phyloP scores from a whole-genome alignment of 1,284 basidiomycete genomes.

The Moniliella sp. region DNA sequence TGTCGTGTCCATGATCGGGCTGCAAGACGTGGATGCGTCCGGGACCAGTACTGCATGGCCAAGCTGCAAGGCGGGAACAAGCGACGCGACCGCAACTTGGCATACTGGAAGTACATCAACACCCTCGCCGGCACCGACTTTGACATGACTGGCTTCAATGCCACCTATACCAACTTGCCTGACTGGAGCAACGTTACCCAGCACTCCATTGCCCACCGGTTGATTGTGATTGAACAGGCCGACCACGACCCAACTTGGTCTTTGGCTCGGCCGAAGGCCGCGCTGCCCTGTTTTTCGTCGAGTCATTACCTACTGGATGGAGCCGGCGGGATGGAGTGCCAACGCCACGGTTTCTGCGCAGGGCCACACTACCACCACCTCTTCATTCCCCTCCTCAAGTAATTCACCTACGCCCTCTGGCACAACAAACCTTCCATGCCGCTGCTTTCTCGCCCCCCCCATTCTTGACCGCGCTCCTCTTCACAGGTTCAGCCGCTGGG shows the following conservation, averaged over 20 bases:
- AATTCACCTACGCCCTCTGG: too few species aligned
- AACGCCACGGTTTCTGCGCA: too few species aligned
- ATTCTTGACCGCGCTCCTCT: too few species aligned
- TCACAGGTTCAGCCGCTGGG: too few species aligned
- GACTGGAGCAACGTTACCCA: slow-evolving; percentile 16
- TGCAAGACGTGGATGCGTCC: slow-evolving; percentile 8
- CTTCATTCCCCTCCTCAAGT: too few species aligned
- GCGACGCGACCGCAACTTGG: slow-evolving; percentile 21
- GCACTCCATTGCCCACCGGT: slow-evolving; percentile 7
- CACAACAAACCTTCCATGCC: too few species aligned
- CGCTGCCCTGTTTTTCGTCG: not conserved
- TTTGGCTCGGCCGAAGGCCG: slow-evolving; percentile 2
- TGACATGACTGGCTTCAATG: slow-evolving; percentile 7
- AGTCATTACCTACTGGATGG: not conserved
- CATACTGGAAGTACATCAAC: slow-evolving; percentile 31
- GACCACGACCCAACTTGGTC: slow-evolving; percentile 17
- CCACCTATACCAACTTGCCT: slow-evolving; percentile 4
- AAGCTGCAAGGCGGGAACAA: slow-evolving; percentile 19
- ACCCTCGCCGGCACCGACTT: slow-evolving; percentile 15
- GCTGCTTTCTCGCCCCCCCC: too few species aligned
- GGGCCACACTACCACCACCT: too few species aligned
- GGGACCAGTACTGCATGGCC: slow-evolving; percentile 32
- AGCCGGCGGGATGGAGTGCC: not conserved
- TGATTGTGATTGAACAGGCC: slow-evolving; percentile 19
- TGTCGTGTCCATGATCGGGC: slow-evolving; percentile 22